Evolutionary conservation across 768 basidiomycete genomes (phyloP).

Genomic region (Lactarius evosmus): DNA sequence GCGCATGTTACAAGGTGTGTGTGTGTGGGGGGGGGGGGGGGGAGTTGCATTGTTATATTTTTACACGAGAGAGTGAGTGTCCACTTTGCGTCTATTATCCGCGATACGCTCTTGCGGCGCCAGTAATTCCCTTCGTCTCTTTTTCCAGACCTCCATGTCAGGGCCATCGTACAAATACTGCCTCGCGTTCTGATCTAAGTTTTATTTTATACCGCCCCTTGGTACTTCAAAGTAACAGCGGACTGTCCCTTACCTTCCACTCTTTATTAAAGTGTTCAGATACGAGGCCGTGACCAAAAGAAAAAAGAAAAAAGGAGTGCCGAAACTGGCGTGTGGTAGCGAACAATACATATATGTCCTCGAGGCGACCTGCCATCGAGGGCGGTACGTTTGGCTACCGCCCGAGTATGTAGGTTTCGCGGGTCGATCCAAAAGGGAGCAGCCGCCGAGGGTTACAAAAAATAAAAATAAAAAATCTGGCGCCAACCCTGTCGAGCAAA

Average conservation of each 20-base stretch:
- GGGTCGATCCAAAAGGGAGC: too few relatives aligned
- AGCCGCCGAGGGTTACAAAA: too few relatives aligned
- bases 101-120: too few relatives aligned
- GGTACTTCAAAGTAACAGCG: constrained; percentile 28
- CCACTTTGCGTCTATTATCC: too few relatives aligned
- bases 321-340: constrained; percentile 39
- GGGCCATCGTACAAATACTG: not conserved
- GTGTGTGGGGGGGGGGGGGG: too few relatives aligned
- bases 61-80: too few relatives aligned
- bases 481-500: too few relatives aligned
- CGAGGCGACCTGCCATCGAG: constrained; percentile 31
- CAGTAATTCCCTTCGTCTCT: not conserved
- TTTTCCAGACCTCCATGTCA: not conserved
- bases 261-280: constrained; percentile 31
- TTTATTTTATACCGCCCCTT: constrained; percentile 22
- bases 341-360: constrained; percentile 35
- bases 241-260: constrained; percentile 32
- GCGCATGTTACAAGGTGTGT: too few relatives aligned
- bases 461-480: too few relatives aligned
- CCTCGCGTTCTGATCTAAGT: constrained; percentile 48
- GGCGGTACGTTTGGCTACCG: too few relatives aligned
- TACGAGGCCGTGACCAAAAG: constrained; percentile 34
- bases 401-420: constrained; percentile 20
- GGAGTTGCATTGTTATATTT: too few relatives aligned
- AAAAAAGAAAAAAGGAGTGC: constrained; percentile 36